phyloP scores from a whole-genome alignment of 768 basidiomycete genomes.

The Kwoniella shandongensis region DNA sequence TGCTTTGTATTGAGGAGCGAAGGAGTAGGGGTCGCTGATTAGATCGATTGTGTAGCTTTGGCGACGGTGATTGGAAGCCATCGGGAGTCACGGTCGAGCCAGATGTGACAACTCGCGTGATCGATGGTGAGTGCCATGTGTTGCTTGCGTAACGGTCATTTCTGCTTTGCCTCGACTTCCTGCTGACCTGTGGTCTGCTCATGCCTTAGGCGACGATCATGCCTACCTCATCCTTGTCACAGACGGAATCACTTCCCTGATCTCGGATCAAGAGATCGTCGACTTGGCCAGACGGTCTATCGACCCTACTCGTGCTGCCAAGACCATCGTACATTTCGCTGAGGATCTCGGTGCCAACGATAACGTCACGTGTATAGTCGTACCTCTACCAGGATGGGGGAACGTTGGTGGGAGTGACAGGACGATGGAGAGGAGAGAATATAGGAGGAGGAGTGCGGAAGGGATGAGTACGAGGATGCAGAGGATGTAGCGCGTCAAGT shows the following conservation, averaged over 20 bases:
- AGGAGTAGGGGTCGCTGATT: no score
- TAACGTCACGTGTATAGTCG: slow-evolving; percentile 85
- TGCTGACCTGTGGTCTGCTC: no score
- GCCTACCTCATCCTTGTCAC: slow-evolving; percentile 86
- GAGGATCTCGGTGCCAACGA: slow-evolving; percentile 86
- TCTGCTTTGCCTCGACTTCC: slow-evolving; percentile 64
- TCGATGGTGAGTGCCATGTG: slow-evolving; percentile 62
- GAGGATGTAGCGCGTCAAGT: slow-evolving; percentile 42
- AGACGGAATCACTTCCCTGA: slow-evolving; percentile 85
- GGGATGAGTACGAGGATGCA: slow-evolving; percentile 52
- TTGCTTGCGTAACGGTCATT: no score
- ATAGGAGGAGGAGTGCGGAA: slow-evolving; percentile 58
- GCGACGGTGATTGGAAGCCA: slow-evolving; percentile 82
- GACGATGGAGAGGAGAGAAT: slow-evolving; percentile 79
- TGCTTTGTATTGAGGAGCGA: background rate
- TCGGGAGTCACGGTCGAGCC: slow-evolving; percentile 93
- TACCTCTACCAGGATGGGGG: slow-evolving; percentile 92
- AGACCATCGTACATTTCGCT: slow-evolving; percentile 76
- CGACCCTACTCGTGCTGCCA: slow-evolving; percentile 77
- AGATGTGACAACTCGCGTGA: slow-evolving; percentile 71
- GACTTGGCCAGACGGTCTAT: slow-evolving; percentile 75
- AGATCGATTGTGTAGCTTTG: slow-evolving; percentile 74
- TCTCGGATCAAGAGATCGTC: slow-evolving; percentile 91
- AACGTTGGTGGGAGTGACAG: slow-evolving; percentile 73
- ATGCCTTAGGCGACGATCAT: slow-evolving; percentile 73